Conservation (phyloP, 768 basidiomycete species). For the Pilatotrama ljubarskyi region DNA sequence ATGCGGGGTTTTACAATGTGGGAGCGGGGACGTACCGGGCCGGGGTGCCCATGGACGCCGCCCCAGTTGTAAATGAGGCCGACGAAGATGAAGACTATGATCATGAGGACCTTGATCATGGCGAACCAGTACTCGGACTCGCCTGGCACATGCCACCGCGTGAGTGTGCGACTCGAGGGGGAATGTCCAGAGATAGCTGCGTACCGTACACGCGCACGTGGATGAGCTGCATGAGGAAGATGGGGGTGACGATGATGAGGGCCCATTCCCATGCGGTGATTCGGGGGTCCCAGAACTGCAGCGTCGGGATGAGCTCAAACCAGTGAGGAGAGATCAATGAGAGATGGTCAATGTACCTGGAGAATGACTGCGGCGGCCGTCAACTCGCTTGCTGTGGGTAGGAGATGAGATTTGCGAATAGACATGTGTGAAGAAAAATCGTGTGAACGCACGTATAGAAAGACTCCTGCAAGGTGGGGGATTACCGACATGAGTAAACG, state of each 20-base stretch:
- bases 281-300: slow-evolving; percentile 47
- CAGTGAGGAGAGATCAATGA: not conserved
- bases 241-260: slow-evolving; percentile 52
- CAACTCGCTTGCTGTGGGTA: slow-evolving; percentile 49
- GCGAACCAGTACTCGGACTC: slow-evolving; percentile 68
- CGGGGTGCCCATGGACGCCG: slow-evolving; percentile 56
- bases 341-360: slow-evolving; percentile 32
- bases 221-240: slow-evolving; percentile 55
- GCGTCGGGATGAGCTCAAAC: not conserved
- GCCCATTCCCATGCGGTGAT: slow-evolving; percentile 58
- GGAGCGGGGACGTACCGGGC: slow-evolving; percentile 44
- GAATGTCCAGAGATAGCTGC: slow-evolving; percentile 7
- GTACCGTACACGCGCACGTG: slow-evolving; percentile 57
- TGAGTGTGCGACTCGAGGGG: not conserved
- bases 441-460: slow-evolving; percentile 38
- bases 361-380: slow-evolving; percentile 58
- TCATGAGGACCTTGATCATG: slow-evolving; percentile 62
- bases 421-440: slow-evolving; percentile 15
- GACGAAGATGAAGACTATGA: slow-evolving; percentile 60
- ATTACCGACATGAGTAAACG: slow-evolving; percentile 12
- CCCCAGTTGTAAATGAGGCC: slow-evolving; percentile 66
- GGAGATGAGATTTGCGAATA: not conserved
- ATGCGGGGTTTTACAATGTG: not conserved
- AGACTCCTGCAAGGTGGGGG: slow-evolving; percentile 33
- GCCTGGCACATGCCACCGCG: slow-evolving; percentile 30